Evolutionary conservation across 768 basidiomycete genomes (phyloP), one percentile per base, ranked within the genome.

Genomic region (Trametes villosa): DNA sequence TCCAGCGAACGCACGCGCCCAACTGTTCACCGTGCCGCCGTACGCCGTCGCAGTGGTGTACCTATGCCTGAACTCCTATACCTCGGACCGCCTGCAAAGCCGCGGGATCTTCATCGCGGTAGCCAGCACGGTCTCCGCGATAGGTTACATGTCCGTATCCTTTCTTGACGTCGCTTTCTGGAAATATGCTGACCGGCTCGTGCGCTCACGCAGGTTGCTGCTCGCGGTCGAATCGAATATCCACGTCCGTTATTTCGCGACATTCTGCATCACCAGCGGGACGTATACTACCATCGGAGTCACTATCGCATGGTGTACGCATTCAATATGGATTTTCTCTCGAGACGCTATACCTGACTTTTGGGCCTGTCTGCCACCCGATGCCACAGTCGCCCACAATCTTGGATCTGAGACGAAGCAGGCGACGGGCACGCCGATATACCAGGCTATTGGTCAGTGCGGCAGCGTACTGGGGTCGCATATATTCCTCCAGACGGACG

Each of bases 371-470:
- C n/a, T n/a, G n/a, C n/a, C 36, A n/a, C 9, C n/a, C 24, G 36
- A 3, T 36, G 53, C 7, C 33, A 53, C 57, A 90, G 86, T 81
- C 64, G 83, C 86, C 4, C 88, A 90, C 66, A 92, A 91, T 65
- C 79, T 89, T 8, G 89, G 88, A 3, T 90, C 89, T 0, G 89
- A 92, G 67, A 85, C 86, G 0, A 90, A 92, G 72, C 84, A 83
- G 57, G 89, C 89, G 0, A 83, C 88, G 0, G 89, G 89, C 0
- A 86, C 89, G 30, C 88, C 88, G 9, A 80, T 88, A 73, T 90
- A 91, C 68, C 89, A 89, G 85, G 82, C 87, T 13, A 89, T 92
- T 31, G 89, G 90, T 0, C 90, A 92, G 68, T 84, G 88, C 52
- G 89, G 89, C 15, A 88, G 88, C 60, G 74, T 90, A 48, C 77